Conservation (phyloP, 2,329 filamentous ascomycete genomes). For the Lecanicillium sp. region DNA sequence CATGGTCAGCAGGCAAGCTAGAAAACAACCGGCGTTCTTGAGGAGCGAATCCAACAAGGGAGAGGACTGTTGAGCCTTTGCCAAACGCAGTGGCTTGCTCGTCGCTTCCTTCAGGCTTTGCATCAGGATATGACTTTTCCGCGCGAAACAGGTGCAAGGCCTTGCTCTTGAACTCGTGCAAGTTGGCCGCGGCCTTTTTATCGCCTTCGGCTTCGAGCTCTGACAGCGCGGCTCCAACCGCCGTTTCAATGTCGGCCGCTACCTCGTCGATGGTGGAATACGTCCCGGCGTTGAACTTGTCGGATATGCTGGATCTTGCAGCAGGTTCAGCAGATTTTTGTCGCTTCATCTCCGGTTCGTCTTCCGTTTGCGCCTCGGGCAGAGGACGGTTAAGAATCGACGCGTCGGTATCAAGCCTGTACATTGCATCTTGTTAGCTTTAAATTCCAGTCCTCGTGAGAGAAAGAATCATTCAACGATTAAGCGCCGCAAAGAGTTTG, state of each 20-base stretch:
- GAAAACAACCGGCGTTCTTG: constrained; percentile 77
- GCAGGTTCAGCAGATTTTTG: constrained; percentile 44
- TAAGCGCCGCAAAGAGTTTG: background rate
- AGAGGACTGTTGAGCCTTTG: constrained; percentile 55
- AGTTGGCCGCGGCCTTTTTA: constrained; percentile 32
- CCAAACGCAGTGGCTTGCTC: constrained; percentile 27
- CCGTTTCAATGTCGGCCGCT: constrained; percentile 46
- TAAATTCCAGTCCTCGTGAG: background rate
- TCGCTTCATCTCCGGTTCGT: constrained; percentile 51
- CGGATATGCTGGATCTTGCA: constrained; percentile 36
- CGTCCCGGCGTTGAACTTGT: constrained; percentile 41
- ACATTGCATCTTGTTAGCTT: constrained; percentile 20
- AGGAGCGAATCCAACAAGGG: constrained; percentile 66
- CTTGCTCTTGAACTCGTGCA: constrained; percentile 51
- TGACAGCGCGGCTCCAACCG: constrained; percentile 38
- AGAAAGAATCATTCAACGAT: background rate
- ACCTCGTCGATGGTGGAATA: constrained; percentile 59
- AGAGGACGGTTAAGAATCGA: constrained; percentile 48
- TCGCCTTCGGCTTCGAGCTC: constrained; percentile 30
- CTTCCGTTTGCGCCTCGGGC: constrained; percentile 30
- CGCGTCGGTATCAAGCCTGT: constrained; percentile 45
- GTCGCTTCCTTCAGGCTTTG: constrained; percentile 29
- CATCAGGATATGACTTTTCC: constrained; percentile 44
- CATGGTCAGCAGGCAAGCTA: constrained; percentile 49
- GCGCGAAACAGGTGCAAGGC: constrained; percentile 55